These are phyloP conservation scores for Solanum lycopersicoides DNA, from an alignment of 257 asterid genomes.

Conservation along the genomic window DNA sequence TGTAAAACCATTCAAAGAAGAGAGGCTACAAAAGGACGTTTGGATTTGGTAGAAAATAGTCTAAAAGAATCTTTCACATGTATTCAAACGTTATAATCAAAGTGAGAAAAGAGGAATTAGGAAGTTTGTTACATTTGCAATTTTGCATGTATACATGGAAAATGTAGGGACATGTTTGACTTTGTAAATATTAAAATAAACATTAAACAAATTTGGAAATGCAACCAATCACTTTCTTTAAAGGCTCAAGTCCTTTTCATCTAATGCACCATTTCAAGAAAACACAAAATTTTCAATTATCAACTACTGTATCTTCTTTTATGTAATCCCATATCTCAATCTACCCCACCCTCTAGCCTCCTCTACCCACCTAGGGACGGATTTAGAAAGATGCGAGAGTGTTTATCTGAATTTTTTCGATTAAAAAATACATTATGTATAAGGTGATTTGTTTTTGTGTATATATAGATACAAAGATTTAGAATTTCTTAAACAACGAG, in stretches of 20 bases:
- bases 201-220: constrained; percentile 23
- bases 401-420: accelerated
- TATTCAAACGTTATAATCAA: background rate
- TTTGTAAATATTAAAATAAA: background rate
- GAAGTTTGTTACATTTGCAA: background rate
- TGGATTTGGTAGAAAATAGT: constrained; percentile 24
- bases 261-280: constrained; percentile 28
- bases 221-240: constrained; percentile 60
- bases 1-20: background rate
- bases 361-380: background rate
- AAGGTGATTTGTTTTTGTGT: too few relatives aligned
- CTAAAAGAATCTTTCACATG: background rate
- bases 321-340: background rate
- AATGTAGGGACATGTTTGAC: background rate
- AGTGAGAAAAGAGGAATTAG: background rate
- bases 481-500: too few relatives aligned
- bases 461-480: too few relatives aligned
- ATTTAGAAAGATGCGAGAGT: background rate
- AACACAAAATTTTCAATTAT: constrained; percentile 6
- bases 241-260: constrained; percentile 9
- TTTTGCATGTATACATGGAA: background rate
- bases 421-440: background rate
- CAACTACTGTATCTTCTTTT: constrained; percentile 17
- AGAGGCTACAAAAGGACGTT: constrained; percentile 18
- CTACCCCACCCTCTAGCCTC: background rate